These are phyloP conservation scores for Calocybe gambosa DNA, from an alignment of 1,284 basidiomycete species.

Conservation along the genomic window DNA sequence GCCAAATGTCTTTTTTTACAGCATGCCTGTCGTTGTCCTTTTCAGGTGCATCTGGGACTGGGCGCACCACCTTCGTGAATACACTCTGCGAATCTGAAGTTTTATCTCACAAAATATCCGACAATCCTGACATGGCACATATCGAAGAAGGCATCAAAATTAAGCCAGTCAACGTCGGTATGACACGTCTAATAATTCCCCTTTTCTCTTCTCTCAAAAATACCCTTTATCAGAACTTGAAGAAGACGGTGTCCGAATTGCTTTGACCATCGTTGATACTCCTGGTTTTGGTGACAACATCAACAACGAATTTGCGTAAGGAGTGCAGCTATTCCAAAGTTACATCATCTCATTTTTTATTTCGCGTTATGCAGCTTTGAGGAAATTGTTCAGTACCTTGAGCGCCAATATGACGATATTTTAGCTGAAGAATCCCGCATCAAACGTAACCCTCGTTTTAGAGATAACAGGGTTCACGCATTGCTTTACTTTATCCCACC, in stretches of 20 bases:
- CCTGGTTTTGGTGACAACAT: slow-evolving; percentile 99
- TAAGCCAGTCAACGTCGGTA: slow-evolving; percentile 92
- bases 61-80: slow-evolving; percentile 97
- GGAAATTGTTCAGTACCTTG: slow-evolving; percentile 95
- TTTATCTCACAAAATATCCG: slow-evolving; percentile 78
- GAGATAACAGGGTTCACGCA: slow-evolving; percentile 95
- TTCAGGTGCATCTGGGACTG: slow-evolving; percentile 89
- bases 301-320: slow-evolving; percentile 97
- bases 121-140: slow-evolving; percentile 87
- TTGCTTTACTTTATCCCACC: slow-evolving; percentile 98
- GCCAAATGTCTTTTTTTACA: slow-evolving; percentile 14
- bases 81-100: slow-evolving; percentile 95
- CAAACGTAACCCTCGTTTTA: slow-evolving; percentile 99
- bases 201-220: background rate
- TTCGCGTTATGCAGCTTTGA: slow-evolving; percentile 60
- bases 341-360: background rate
- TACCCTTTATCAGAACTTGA: slow-evolving; percentile 73
- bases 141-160: slow-evolving; percentile 94
- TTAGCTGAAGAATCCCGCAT: slow-evolving; percentile 98
- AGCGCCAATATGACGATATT: slow-evolving; percentile 99
- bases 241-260: slow-evolving; percentile 97
- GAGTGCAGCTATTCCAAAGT: slow-evolving; percentile 16
- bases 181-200: slow-evolving; percentile 22
- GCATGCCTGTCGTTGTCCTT: slow-evolving; percentile 1
- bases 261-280: slow-evolving; percentile 97